Evolutionary conservation across 352 stramenopile genomes (phyloP).

Genomic region (Phytophthora vignae): DNA sequence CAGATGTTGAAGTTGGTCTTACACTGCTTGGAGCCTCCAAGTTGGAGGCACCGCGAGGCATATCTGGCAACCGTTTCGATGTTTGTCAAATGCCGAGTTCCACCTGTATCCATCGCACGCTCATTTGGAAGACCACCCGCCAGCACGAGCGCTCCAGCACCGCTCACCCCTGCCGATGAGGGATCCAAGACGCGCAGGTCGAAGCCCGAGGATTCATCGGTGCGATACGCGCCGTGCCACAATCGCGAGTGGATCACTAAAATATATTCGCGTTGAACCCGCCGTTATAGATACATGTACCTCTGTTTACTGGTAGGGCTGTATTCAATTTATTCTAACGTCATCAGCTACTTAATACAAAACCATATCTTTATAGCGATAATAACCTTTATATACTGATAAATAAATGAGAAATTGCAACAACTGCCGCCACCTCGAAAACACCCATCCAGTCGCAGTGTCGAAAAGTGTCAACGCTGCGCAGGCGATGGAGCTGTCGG

Average conservation of each 20-base stretch:
- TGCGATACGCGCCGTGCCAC: neutral
- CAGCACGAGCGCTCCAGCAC: no score
- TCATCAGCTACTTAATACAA: no score
- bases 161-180: no score
- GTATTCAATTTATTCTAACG: neutral
- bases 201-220: neutral
- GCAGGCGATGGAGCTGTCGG: slow-evolving; percentile 25
- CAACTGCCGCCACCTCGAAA: neutral
- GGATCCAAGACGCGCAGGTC: no score
- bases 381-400: neutral
- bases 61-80: neutral
- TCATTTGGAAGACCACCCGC: neutral
- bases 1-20: neutral
- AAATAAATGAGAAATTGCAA: neutral
- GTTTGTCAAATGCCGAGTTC: neutral
- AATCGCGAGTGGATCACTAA: neutral
- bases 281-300: neutral
- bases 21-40: no score
- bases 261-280: neutral
- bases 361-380: no score
- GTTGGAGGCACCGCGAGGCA: no score
- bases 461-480: slow-evolving; percentile 25
- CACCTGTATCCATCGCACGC: slow-evolving; percentile 14
- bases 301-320: neutral
- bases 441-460: slow-evolving; percentile 19